Conservation (phyloP, 2,329 filamentous ascomycete genomes). For the Aspergillus sp. region DNA sequence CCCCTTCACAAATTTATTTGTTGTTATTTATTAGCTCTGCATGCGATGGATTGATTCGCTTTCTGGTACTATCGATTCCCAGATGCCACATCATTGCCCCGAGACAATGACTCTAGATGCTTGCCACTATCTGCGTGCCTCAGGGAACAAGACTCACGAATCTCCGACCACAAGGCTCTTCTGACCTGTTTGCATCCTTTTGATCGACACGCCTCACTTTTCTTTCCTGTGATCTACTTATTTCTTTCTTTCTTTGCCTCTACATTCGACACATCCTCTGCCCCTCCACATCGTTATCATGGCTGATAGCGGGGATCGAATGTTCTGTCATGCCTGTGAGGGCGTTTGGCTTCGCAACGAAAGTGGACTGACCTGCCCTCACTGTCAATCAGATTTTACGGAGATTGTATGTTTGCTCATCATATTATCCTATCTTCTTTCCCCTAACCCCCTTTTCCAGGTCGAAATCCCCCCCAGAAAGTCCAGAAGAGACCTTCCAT, state of each 20-base stretch:
- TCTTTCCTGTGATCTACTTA: too few relatives aligned
- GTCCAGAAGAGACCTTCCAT: conserved; percentile 5
- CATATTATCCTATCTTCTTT: not conserved
- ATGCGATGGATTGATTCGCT: not conserved
- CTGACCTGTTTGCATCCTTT: too few relatives aligned
- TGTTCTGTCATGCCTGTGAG: conserved; percentile 79
- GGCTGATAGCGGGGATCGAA: conserved; percentile 52
- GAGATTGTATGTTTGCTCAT: conserved; percentile 67
- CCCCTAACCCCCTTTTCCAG: conserved; percentile 11
- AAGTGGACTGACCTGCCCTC: conserved; percentile 66
- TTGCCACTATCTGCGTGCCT: too few relatives aligned
- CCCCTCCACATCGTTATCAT: too few relatives aligned
- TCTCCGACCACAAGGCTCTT: too few relatives aligned
- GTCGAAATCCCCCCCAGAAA: conserved; percentile 30
- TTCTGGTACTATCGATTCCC: not conserved
- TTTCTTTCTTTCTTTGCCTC: too few relatives aligned
- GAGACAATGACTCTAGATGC: not conserved
- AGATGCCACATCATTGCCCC: not conserved
- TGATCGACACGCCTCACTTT: too few relatives aligned
- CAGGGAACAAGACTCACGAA: too few relatives aligned
- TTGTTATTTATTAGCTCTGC: not conserved
- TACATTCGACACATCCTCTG: too few relatives aligned
- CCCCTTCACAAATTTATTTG: not conserved
- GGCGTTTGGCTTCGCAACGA: conserved; percentile 76
- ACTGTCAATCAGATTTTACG: conserved; percentile 72